A percentile compares a stretch with the other conserved stretches of the same genome.
Evolutionary conservation across 73 alveolate genomes (phyloP).

Genomic region (Tetrahymena borealis): DNA sequence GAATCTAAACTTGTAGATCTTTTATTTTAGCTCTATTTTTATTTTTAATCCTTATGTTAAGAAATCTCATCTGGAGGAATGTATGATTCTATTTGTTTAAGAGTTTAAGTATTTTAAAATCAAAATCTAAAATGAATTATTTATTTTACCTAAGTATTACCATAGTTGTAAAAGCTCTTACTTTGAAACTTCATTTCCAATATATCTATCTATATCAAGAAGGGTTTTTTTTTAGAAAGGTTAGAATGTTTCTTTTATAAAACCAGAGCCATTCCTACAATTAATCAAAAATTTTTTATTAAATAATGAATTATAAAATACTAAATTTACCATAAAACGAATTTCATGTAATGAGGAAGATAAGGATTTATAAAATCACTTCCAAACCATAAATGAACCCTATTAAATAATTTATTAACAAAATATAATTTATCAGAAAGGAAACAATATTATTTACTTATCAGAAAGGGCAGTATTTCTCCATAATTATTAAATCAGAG

Average conservation of each 20-base stretch:
- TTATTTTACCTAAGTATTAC: background rate
- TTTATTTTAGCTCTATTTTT: no score
- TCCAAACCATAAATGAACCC: background rate
- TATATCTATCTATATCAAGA: background rate
- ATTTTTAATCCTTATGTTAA: no score
- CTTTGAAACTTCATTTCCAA: background rate
- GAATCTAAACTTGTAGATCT: no score
- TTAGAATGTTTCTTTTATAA: background rate
- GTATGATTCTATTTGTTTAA: no score
- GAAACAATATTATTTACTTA: background rate
- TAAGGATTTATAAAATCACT: background rate
- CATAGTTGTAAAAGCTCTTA: background rate
- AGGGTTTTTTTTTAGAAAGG: background rate
- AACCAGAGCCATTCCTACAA: background rate
- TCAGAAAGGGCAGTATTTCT: background rate
- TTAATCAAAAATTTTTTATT: background rate
- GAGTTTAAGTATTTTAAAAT: no score
- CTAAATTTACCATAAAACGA: background rate
- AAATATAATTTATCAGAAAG: background rate
- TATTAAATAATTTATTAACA: no score
- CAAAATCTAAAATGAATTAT: no score
- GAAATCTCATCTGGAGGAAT: no score
- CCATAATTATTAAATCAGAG: background rate
- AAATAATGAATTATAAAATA: background rate
- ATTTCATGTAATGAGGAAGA: background rate